Evolutionary conservation across 2,329 filamentous ascomycete species (phyloP), one percentile per base, ranked within the genome.

Genomic region (Zymoseptoria passerinii): DNA sequence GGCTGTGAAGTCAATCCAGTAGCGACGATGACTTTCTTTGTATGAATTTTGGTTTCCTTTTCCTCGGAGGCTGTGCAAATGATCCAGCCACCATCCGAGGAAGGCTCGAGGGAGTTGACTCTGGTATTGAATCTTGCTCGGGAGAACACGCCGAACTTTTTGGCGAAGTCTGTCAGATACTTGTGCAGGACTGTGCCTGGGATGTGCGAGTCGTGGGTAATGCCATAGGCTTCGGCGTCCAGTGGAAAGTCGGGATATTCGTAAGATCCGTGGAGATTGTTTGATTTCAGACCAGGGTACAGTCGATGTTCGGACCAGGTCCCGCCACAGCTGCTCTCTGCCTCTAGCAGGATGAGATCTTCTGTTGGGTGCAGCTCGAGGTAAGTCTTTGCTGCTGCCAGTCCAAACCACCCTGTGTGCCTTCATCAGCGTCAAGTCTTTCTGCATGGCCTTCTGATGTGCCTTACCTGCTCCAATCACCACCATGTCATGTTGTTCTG

Each of bases 221-320:
- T 76, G 23, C 71, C 75, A 58, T 78, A 78, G 4, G 75, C 63
- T 2, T 72, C 72, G 1, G 65, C 61, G 3, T 68, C 70, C 83
- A 92, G 87, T 18, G 87, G 86, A 60, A 88, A 89, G 65, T 90
- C 88, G 0, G 83, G 83, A 66, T 82, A 90, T 70, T 92, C 86
- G 64, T 86, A 89, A 0, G 83, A 87, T 2, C 88, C 87, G 9
- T 86, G 71, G 69, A 89, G 80, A 67, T 91, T 91, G 72, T 92
- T 92, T 55, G 82, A 85, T 66, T 84, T 87, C 53, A 92, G 78
- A 1, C 83, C 84, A 0, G 84, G 81, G 69, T 91, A 87, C 0
- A 90, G 73, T 1, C 87, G 64, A 61, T 53, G 63, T 58, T 28
- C 69, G 68, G 84, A 81, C 88, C 88, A 92, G 16, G 84, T 83